Percentiles rank a stretch among this genome's conserved stretches.
Conservation (phyloP, 352 stramenopile species). For the Phytophthora sansomeana region DNA sequence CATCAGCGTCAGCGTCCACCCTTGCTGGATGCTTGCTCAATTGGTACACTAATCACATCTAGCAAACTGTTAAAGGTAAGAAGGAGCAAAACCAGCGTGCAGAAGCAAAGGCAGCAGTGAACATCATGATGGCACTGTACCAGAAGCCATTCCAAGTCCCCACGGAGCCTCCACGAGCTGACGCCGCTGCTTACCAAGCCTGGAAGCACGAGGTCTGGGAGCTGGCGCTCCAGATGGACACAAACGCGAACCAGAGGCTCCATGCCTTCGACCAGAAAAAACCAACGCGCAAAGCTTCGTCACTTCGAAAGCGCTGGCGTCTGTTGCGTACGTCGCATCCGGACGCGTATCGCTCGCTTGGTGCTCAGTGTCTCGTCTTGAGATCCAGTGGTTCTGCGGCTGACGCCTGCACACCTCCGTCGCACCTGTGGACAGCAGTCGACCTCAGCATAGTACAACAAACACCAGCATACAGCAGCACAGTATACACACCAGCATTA, state of each 20-base stretch:
- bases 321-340: not conserved
- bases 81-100: too few species aligned
- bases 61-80: too few species aligned
- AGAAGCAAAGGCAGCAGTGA: too few species aligned
- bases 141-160: not conserved
- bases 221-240: not conserved
- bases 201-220: conserved; percentile 4
- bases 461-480: too few species aligned
- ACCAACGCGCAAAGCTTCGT: conserved; percentile 4
- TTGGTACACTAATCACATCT: conserved; percentile 8
- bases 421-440: too few species aligned
- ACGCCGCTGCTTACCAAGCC: not conserved
- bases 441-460: too few species aligned
- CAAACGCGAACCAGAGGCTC: not conserved
- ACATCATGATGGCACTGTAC: conserved; percentile 11
- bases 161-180: not conserved
- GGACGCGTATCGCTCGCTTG: not conserved
- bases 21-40: conserved; percentile 1
- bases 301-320: conserved; percentile 7
- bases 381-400: not conserved
- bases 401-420: too few species aligned
- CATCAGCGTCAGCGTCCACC: conserved; percentile 2
- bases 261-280: conserved; percentile 2
- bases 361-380: not conserved
- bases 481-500: too few species aligned